Evolutionary conservation across 192 early-diverging fungal genomes (phyloP), one percentile per base, ranked within the genome.

Genomic region (Dissophora globulifera): DNA sequence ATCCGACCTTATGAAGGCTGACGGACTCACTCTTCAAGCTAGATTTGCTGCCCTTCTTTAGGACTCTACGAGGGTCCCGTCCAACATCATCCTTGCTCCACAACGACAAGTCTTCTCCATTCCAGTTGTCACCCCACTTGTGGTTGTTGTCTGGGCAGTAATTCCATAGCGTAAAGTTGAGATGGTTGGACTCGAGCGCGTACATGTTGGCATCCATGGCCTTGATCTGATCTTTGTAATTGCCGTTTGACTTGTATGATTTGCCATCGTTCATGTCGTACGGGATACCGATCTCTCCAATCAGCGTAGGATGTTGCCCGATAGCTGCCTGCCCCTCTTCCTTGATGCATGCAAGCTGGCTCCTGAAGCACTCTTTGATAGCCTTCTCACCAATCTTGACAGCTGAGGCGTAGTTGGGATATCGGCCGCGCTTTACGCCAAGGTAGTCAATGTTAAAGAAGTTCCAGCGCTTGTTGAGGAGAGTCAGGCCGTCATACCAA

Each of bases 401-500:
- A 4, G 87, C 85, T 13, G 75, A 69, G 2, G 82, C 43, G 56
- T 81, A 83, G 12, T 52, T 78, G 17, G 78, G 63, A 42, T 85
- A 87, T 31, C 82, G 82, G 33, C 87, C 87, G n/a, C 85, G 69
- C 54, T 80, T 85, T 22, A 88, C 58, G 0, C 86, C 86, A 9
- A 88, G 70, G 32, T 79, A 69, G 65, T 88, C 87, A 43, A 88
- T 41, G 22, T 88, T 88, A 46, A 78, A 87, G 60, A 74, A 81
- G 50, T 81, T 81, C 82, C 85, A 89, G 11, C 81, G 71, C 72
- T 87, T 89, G 55, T 85, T 84, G 11, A 85, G 61, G 16, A 89
- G 78, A 4, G 88, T 89, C 48, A 89, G 55, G 1, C 86, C 88
- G 50, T 83, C 86, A 41, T 88, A 88, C 83, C 83, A 88, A 60